Percentiles rank a stretch among this genome's conserved stretches.
Conservation (phyloP, 1,284 basidiomycete species). For the Trametes sp. region DNA sequence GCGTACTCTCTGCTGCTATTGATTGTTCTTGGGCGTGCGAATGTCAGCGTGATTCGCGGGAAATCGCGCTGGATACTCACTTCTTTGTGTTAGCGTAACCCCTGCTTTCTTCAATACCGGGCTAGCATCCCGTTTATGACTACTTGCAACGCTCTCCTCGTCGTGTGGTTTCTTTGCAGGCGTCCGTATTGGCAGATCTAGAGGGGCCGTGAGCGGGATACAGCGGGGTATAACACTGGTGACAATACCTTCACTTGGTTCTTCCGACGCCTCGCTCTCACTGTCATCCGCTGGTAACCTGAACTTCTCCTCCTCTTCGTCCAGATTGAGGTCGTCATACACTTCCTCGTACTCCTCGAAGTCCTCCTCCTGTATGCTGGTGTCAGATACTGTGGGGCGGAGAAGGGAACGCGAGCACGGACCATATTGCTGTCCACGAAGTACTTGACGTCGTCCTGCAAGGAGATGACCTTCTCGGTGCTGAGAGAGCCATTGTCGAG, state of each 20-base stretch:
- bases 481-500: slow-evolving; percentile 93
- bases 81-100: slow-evolving; percentile 67
- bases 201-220: slow-evolving; percentile 12
- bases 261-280: slow-evolving; percentile 73
- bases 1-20: slow-evolving; percentile 54
- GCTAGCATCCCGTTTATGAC: slow-evolving; percentile 78
- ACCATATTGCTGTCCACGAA: slow-evolving; percentile 97
- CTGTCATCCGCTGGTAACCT: slow-evolving; percentile 79
- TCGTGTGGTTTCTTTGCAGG: slow-evolving; percentile 78
- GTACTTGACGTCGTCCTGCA: slow-evolving; percentile 97
- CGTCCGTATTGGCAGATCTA: slow-evolving; percentile 66
- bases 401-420: slow-evolving; percentile 45
- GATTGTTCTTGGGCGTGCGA: slow-evolving; percentile 50
- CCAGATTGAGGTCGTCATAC: slow-evolving; percentile 97
- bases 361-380: slow-evolving; percentile 82
- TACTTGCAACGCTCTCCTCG: slow-evolving; percentile 74
- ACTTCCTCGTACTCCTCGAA: slow-evolving; percentile 98
- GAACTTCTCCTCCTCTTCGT: slow-evolving; percentile 96
- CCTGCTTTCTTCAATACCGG: slow-evolving; percentile 80
- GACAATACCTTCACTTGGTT: slow-evolving; percentile 68
- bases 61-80: slow-evolving; percentile 49
- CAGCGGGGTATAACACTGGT: background rate
- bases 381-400: slow-evolving; percentile 9
- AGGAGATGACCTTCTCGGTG: slow-evolving; percentile 80
- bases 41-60: background rate